These are phyloP conservation scores for Lentinula novae-zelandiae DNA, from an alignment of 1,284 basidiomycete species.

Conservation along the genomic window DNA sequence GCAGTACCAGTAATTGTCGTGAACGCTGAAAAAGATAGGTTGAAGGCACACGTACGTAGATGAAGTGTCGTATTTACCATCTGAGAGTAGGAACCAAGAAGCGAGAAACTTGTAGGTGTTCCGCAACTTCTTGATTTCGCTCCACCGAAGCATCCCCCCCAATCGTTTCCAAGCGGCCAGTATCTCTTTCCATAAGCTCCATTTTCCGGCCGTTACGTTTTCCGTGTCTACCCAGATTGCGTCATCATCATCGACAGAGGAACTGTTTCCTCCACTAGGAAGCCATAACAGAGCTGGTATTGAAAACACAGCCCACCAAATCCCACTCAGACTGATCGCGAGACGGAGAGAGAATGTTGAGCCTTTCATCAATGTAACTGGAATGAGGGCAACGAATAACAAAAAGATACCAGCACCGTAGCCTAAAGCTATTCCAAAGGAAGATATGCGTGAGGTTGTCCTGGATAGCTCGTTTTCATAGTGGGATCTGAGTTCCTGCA, in stretches of 20 bases:
- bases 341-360: constrained; percentile 74
- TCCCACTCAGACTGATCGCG: constrained; percentile 75
- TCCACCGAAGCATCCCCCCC: constrained; percentile 51
- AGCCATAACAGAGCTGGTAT: constrained; percentile 74
- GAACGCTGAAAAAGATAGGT: constrained; percentile 48
- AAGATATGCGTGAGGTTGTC: constrained; percentile 76
- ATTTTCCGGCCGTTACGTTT: constrained; percentile 26
- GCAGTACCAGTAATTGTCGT: constrained; percentile 83
- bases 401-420: constrained; percentile 75
- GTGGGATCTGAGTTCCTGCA: constrained; percentile 21
- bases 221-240: constrained; percentile 17
- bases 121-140: constrained; percentile 67
- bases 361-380: constrained; percentile 11
- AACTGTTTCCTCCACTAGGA: constrained; percentile 34
- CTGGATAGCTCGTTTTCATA: constrained; percentile 60
- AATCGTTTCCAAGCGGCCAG: background rate
- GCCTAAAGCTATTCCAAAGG: constrained; percentile 79
- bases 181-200: constrained; percentile 28
- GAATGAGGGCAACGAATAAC: constrained; percentile 64
- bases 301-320: constrained; percentile 84
- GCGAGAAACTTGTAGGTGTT: constrained; percentile 85
- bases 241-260: constrained; percentile 10
- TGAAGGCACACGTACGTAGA: background rate
- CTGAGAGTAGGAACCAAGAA: constrained; percentile 90
- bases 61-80: constrained; percentile 49